These are phyloP conservation scores for Cercophora newfieldiana DNA, from an alignment of 495 filamentous ascomycete species.

Conservation along the genomic window DNA sequence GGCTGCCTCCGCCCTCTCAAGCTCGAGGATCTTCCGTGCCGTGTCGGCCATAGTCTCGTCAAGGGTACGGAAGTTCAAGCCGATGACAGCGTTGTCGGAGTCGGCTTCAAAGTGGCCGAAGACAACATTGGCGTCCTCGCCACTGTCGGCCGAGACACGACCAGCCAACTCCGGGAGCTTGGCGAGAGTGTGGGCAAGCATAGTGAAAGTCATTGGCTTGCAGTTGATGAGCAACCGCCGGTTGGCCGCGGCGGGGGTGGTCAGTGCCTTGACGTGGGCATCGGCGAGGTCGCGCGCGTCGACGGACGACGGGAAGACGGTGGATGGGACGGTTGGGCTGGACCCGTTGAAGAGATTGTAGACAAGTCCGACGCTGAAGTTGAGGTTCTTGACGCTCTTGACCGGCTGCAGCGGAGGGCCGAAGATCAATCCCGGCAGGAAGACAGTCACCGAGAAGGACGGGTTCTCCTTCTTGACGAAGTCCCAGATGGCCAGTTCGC, in stretches of 20 bases:
- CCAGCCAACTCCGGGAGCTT: slow-evolving; percentile 33
- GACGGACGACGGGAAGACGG: slow-evolving; percentile 36
- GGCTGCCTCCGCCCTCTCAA: slow-evolving; percentile 17
- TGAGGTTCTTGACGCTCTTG: slow-evolving; percentile 29
- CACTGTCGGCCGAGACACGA: slow-evolving; percentile 35
- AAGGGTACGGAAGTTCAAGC: slow-evolving; percentile 28
- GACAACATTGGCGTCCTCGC: slow-evolving; percentile 28
- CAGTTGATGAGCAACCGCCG: slow-evolving; percentile 29
- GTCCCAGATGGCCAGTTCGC: slow-evolving; percentile 36
- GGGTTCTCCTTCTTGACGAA: slow-evolving; percentile 33
- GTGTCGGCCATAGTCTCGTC: slow-evolving; percentile 42
- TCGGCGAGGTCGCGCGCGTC: slow-evolving; percentile 34
- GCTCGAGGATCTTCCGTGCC: slow-evolving; percentile 33
- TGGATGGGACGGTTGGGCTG: slow-evolving; percentile 31
- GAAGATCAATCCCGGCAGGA: slow-evolving; percentile 31
- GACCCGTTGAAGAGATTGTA: slow-evolving; percentile 39
- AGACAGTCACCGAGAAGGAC: slow-evolving; percentile 28
- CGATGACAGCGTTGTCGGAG: slow-evolving; percentile 34
- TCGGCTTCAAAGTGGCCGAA: slow-evolving; percentile 25
- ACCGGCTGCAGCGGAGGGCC: slow-evolving; percentile 32
- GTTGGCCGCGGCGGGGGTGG: slow-evolving; percentile 26
- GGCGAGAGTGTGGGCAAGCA: slow-evolving; percentile 30
- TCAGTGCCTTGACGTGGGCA: slow-evolving; percentile 35
- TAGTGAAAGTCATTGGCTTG: slow-evolving; percentile 23
- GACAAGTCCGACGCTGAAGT: slow-evolving; percentile 33